Conservation (phyloP, 306 rosid species). For the Calophaca sinica region DNA sequence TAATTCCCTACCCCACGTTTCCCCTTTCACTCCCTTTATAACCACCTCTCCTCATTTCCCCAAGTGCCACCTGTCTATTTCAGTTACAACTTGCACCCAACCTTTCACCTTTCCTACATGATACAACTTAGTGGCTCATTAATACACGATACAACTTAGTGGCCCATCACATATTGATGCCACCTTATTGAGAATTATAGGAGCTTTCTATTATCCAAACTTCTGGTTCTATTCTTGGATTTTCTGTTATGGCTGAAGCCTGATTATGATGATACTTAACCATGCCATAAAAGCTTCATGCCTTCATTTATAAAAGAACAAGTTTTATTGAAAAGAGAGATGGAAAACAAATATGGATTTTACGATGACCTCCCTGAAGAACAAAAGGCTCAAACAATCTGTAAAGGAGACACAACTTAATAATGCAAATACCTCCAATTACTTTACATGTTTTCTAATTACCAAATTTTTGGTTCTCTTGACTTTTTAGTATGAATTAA, state of each 20-base stretch:
- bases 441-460: not conserved
- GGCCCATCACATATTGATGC: not conserved
- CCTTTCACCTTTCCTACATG: too few relatives aligned
- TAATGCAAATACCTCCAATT: too few relatives aligned
- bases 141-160: too few relatives aligned
- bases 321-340: slow-evolving; percentile 3
- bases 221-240: not conserved
- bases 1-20: too few relatives aligned
- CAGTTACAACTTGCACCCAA: too few relatives aligned
- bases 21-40: too few relatives aligned
- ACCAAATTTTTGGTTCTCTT: not conserved
- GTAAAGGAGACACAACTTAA: not conserved
- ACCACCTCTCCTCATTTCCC: too few relatives aligned
- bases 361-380: not conserved
- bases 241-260: not conserved
- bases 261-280: not conserved
- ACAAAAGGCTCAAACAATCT: not conserved
- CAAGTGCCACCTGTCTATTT: too few relatives aligned
- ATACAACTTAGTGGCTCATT: too few relatives aligned
- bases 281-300: slow-evolving; percentile 9
- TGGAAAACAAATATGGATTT: slow-evolving; percentile 2
- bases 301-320: not conserved
- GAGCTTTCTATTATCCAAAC: not conserved
- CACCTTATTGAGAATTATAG: not conserved
- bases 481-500: not conserved